Percentiles rank a stretch among this genome's conserved stretches.
Conservation (phyloP, 257 asterid species). For the Henckelia pumila region DNA sequence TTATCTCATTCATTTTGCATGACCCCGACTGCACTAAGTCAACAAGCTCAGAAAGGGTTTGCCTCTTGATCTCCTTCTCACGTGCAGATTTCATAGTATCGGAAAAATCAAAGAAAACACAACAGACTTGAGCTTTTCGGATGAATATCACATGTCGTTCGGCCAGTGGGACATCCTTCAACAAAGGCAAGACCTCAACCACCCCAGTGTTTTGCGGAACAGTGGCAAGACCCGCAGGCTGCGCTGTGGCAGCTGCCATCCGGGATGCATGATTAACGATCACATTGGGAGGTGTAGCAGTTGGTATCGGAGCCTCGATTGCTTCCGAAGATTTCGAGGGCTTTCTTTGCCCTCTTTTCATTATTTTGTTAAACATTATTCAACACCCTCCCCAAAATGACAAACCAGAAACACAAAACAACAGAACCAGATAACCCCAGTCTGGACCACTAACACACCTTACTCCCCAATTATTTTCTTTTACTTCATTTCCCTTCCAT, state of each 20-base stretch:
- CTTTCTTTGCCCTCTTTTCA: neutral
- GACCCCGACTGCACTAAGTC: neutral
- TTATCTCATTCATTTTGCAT: constrained; percentile 1
- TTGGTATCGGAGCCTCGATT: constrained; percentile 2
- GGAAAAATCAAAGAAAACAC: neutral
- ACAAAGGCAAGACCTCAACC: neutral
- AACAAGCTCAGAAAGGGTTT: constrained; percentile 2
- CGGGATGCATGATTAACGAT: neutral
- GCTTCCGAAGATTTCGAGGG: neutral
- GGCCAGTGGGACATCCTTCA: neutral
- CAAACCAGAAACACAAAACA: neutral
- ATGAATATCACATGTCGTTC: neutral
- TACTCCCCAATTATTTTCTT: neutral
- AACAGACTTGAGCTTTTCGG: neutral
- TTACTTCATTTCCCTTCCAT: neutral
- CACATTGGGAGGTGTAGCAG: neutral
- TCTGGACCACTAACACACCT: neutral
- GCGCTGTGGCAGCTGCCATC: neutral
- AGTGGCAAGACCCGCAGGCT: neutral
- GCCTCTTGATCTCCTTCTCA: constrained; percentile 2
- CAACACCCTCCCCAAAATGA: neutral
- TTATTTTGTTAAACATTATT: neutral
- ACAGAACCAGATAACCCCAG: neutral
- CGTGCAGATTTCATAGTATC: neutral
- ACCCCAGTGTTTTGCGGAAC: neutral